A percentile compares a stretch with the other conserved stretches of the same genome.
Conservation (phyloP, 257 asterid genomes). For the Solanum medicagineum region DNA sequence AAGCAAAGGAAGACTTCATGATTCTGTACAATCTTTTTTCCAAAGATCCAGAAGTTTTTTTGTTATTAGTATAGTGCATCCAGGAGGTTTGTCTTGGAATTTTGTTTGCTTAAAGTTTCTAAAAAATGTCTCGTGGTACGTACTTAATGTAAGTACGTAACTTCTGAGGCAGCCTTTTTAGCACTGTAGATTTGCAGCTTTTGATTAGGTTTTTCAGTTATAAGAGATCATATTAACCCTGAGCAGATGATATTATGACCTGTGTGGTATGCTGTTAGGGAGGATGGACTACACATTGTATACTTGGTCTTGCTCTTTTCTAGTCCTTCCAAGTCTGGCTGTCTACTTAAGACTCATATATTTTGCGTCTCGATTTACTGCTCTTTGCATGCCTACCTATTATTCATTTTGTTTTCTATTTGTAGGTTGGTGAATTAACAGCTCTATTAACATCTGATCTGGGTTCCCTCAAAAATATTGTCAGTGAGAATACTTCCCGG, state of each 20-base stretch:
- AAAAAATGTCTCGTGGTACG: not conserved
- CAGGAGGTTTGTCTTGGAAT: not conserved
- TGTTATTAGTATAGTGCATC: not conserved
- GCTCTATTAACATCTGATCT: slow-evolving; percentile 82
- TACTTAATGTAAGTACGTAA: not conserved
- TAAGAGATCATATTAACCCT: not conserved
- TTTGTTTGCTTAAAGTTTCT: not conserved
- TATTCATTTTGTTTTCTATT: not conserved
- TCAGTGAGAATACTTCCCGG: slow-evolving; percentile 81
- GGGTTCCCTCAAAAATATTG: slow-evolving; percentile 80
- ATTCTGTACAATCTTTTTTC: not conserved
- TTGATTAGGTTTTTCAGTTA: not conserved
- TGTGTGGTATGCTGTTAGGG: not conserved
- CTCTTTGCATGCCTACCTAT: not conserved
- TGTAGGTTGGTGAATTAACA: slow-evolving; percentile 92
- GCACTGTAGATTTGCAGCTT: not conserved
- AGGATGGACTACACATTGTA: not conserved
- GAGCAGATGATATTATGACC: not conserved
- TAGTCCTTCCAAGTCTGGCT: not conserved
- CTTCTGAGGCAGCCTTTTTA: not conserved
- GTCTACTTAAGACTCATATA: not conserved
- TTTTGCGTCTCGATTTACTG: not conserved
- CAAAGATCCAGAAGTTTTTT: not conserved
- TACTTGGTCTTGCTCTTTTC: not conserved
- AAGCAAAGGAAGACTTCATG: not conserved